Evolutionary conservation across 2,329 filamentous ascomycete species (phyloP).

Genomic region (Helicocarpus griseus): DNA sequence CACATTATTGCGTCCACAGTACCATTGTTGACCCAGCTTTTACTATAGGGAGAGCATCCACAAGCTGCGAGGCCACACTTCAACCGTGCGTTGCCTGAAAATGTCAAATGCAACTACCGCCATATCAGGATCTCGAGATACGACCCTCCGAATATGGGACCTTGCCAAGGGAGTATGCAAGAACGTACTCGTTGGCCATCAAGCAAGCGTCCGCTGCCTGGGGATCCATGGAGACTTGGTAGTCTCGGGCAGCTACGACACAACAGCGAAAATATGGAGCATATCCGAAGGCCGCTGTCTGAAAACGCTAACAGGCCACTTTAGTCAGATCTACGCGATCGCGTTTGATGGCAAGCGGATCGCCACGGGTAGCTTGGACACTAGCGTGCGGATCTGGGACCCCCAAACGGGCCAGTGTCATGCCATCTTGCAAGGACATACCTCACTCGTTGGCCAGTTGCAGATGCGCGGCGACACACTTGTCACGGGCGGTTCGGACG

Average conservation of each 20-base stretch:
- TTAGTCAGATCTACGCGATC: constrained; percentile 98
- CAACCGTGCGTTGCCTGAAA: constrained; percentile 91
- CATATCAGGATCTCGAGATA: constrained; percentile 93
- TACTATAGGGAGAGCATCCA: constrained; percentile 58
- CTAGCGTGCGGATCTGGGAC: constrained; percentile 95
- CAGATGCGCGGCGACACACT: constrained; percentile 93
- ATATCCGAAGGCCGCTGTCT: constrained; percentile 91
- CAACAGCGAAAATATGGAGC: constrained; percentile 93
- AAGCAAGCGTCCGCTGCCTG: constrained; percentile 95
- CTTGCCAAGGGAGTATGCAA: constrained; percentile 87
- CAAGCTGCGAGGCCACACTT: constrained; percentile 86
- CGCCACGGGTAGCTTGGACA: constrained; percentile 91
- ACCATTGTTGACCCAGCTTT: not conserved
- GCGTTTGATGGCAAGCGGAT: constrained; percentile 91
- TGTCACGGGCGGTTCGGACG: constrained; percentile 92
- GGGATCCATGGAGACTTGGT: constrained; percentile 95
- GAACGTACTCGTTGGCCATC: constrained; percentile 94
- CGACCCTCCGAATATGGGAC: constrained; percentile 91
- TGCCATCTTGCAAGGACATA: constrained; percentile 91
- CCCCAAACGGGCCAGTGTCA: constrained; percentile 76
- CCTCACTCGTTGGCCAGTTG: constrained; percentile 88
- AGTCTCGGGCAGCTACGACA: constrained; percentile 97
- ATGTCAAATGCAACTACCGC: constrained; percentile 93
- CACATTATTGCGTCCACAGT: constrained; percentile 4
- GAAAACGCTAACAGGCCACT: constrained; percentile 83